Evolutionary conservation across 176 grass and related monocot genomes (phyloP).

Genomic region (maize (Zea mays)): Zm-B73-REFERENCE-NAM-5.0 NC_050097.1:43873501-43874000

Average conservation of each 20-base stretch:
- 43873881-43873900: slow-evolving; percentile 18
- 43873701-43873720: background rate
- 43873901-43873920: background rate
- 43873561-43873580: slow-evolving; percentile 51
- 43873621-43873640: background rate
- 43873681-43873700: background rate
- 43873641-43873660: background rate
- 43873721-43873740: background rate
- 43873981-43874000: slow-evolving; percentile 35
- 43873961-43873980: slow-evolving; percentile 1
- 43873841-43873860: slow-evolving; percentile 23
- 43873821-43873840: slow-evolving; percentile 40
- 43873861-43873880: slow-evolving; percentile 13
- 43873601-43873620: background rate
- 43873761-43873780: slow-evolving; percentile 18
- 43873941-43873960: slow-evolving; percentile 1
- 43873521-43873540: slow-evolving; percentile 53
- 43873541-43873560: slow-evolving; percentile 52
- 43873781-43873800: background rate
- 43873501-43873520: slow-evolving; percentile 44
- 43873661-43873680: background rate
- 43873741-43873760: background rate
- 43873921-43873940: slow-evolving; percentile 21
- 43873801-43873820: slow-evolving; percentile 34
- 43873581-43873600: background rate